phyloP scores from a whole-genome alignment of 345 rosid genomes.

The Eutrema japonicum region DNA sequence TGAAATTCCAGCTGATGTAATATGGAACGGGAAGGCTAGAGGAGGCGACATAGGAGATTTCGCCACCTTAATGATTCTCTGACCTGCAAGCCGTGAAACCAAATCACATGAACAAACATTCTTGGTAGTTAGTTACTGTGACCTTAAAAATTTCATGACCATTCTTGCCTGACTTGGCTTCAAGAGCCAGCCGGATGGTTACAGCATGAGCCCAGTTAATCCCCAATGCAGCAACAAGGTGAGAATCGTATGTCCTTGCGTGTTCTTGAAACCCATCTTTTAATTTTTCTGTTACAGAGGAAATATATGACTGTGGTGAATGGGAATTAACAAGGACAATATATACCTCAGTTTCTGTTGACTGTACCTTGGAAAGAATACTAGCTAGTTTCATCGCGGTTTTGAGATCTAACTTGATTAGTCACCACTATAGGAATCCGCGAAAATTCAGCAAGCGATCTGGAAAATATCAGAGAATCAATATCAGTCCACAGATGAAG shows the following conservation, averaged over 20 bases:
- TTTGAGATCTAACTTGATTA: constrained; percentile 87
- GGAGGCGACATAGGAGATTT: constrained; percentile 87
- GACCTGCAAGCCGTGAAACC: constrained; percentile 53
- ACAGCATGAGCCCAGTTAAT: constrained; percentile 91
- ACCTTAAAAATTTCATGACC: background rate
- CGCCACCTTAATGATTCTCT: constrained; percentile 75
- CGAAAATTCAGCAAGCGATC: constrained; percentile 87
- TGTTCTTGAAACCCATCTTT: constrained; percentile 46
- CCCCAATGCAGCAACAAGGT: constrained; percentile 82
- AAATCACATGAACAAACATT: constrained; percentile 15
- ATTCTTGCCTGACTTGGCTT: constrained; percentile 66
- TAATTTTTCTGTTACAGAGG: constrained; percentile 47
- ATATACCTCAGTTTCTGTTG: constrained; percentile 24
- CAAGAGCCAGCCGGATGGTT: constrained; percentile 73
- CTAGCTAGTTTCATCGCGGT: constrained; percentile 50
- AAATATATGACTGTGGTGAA: constrained; percentile 4
- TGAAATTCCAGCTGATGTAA: constrained; percentile 69
- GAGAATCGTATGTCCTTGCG: constrained; percentile 54
- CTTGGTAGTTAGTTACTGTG: background rate
- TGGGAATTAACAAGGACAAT: background rate
- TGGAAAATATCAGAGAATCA: constrained; percentile 33
- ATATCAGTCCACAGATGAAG: constrained; percentile 17
- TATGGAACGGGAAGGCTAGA: constrained; percentile 69
- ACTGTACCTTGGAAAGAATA: constrained; percentile 74
- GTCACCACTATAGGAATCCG: constrained; percentile 83